Conservation (phyloP, 306 rosid genomes). For the Quercus alba region DNA sequence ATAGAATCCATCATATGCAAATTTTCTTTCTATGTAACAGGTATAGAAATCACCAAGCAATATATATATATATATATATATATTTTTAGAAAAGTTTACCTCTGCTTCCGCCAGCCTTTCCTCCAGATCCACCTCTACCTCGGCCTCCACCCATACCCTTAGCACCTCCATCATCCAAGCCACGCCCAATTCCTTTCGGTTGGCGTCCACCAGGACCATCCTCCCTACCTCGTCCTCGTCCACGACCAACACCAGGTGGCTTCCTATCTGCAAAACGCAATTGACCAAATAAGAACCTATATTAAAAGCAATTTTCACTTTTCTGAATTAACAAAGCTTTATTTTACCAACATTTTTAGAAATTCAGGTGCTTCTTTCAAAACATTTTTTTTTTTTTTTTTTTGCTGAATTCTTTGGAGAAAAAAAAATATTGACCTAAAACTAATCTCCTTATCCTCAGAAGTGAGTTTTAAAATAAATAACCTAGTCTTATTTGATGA, state of each 20-base stretch:
- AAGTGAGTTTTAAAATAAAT: not conserved
- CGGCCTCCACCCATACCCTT: conserved; percentile 86
- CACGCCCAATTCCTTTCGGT: conserved; percentile 87
- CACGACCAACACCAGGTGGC: conserved; percentile 98
- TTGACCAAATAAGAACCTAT: not conserved
- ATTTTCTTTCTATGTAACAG: not conserved
- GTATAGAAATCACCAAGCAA: not conserved
- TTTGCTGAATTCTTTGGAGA: no score
- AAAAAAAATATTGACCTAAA: not conserved
- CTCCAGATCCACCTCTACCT: conserved; percentile 85
- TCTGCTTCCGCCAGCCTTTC: conserved; percentile 73
- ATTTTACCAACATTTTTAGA: not conserved
- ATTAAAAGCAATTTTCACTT: not conserved
- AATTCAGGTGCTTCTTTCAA: not conserved
- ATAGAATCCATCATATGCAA: not conserved
- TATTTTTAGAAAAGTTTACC: conserved; percentile 46
- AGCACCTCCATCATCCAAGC: conserved; percentile 75
- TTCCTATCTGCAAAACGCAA: conserved; percentile 63
- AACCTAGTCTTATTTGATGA: not conserved
- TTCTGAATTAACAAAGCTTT: not conserved
- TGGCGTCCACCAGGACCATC: conserved; percentile 83
- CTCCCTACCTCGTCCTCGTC: conserved; percentile 94
- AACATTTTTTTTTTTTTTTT: not conserved
- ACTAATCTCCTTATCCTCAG: not conserved
- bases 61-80: not conserved